These are phyloP conservation scores for Russula sp. DNA, from an alignment of 768 basidiomycete genomes.

Conservation along the genomic window DNA sequence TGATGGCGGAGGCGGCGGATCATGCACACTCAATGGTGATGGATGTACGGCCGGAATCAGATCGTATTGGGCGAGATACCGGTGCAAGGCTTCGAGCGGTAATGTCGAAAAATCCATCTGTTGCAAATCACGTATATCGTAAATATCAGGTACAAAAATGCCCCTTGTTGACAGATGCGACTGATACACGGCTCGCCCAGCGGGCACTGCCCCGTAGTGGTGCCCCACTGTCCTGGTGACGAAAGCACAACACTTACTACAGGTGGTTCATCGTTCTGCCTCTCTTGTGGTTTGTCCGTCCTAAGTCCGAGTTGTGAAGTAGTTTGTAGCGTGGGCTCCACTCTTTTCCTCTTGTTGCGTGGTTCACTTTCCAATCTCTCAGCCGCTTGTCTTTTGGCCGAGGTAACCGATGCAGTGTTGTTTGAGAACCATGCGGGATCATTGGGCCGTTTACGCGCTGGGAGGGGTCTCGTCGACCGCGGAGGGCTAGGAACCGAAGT, in stretches of 20 bases:
- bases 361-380: conserved; percentile 73
- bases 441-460: conserved; percentile 31
- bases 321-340: conserved; percentile 37
- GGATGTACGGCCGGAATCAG: conserved; percentile 66
- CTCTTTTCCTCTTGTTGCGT: conserved; percentile 65
- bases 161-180: conserved; percentile 7
- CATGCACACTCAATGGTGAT: conserved; percentile 56
- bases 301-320: conserved; percentile 17
- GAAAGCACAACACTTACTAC: conserved; percentile 15
- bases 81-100: conserved; percentile 57
- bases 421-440: conserved; percentile 56
- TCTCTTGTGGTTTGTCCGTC: conserved; percentile 24
- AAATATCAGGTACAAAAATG: neutral
- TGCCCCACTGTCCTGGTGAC: neutral
- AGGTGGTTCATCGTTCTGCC: conserved; percentile 11
- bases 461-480: conserved; percentile 13
- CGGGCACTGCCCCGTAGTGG: neutral
- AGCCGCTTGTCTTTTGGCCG: conserved; percentile 52
- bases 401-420: conserved; percentile 21
- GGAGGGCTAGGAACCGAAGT: conserved; percentile 10
- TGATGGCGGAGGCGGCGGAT: conserved; percentile 63
- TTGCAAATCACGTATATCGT: conserved; percentile 17
- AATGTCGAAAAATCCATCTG: conserved; percentile 75
- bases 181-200: neutral
- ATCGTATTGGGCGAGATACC: conserved; percentile 69